phyloP scores from a whole-genome alignment of 345 rosid species.

The Clausena lansium region DNA sequence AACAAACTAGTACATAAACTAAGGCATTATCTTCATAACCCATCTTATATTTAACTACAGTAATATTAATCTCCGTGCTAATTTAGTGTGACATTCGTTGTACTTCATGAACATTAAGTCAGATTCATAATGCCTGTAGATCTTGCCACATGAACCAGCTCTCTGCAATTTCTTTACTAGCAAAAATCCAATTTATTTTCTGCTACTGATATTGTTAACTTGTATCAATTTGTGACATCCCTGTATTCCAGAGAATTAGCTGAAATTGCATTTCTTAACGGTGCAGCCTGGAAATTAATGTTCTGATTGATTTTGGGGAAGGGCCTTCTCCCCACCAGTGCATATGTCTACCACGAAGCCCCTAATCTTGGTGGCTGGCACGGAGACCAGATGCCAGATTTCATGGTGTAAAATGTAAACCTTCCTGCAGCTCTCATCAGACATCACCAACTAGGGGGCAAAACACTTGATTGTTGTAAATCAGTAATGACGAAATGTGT shows the following conservation, averaged over 20 bases:
- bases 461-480: too few relatives aligned
- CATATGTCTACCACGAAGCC: not conserved
- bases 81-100: not conserved
- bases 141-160: not conserved
- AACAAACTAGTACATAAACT: not conserved
- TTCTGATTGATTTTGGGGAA: not conserved
- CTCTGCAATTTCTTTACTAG: not conserved
- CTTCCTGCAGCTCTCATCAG: not conserved
- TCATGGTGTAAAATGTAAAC: not conserved
- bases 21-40: not conserved
- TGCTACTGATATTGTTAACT: not conserved
- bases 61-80: not conserved
- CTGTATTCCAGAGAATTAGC: not conserved
- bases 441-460: too few relatives aligned
- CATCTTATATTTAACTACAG: not conserved
- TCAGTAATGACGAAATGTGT: too few relatives aligned
- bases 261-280: not conserved
- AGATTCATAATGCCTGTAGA: not conserved
- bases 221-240: too few relatives aligned
- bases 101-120: not conserved
- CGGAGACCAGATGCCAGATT: not conserved
- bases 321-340: not conserved
- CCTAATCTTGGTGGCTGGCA: not conserved
- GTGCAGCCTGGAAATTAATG: not conserved
- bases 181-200: not conserved